A percentile compares a stretch with the other conserved stretches of the same genome.
phyloP scores from a whole-genome alignment of 2,329 filamentous ascomycete genomes.

The Colletotrichum zoysiae region DNA sequence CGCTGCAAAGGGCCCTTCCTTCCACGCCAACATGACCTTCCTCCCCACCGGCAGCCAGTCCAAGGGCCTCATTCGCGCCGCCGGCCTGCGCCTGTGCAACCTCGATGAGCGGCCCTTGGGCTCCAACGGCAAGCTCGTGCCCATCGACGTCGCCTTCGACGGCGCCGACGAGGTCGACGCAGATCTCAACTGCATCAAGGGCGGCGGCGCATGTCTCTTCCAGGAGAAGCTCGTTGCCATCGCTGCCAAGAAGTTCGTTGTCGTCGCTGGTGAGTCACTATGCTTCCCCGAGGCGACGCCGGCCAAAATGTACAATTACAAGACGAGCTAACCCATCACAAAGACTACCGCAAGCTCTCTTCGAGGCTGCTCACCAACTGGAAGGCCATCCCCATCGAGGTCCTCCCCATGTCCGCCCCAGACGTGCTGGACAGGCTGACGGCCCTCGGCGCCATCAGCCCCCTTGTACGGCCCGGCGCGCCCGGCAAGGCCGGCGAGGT shows the following conservation, averaged over 20 bases:
- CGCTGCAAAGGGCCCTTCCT: conserved; percentile 66
- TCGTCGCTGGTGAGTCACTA: conserved; percentile 76
- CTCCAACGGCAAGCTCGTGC: conserved; percentile 58
- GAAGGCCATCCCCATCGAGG: conserved; percentile 92
- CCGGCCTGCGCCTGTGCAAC: conserved; percentile 81
- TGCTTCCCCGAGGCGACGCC: neutral
- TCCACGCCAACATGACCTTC: conserved; percentile 79
- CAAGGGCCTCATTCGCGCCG: conserved; percentile 84
- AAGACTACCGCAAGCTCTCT: conserved; percentile 92
- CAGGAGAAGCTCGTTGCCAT: conserved; percentile 97
- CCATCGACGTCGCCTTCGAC: conserved; percentile 92
- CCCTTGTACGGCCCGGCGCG: conserved; percentile 78
- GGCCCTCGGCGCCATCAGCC: conserved; percentile 78
- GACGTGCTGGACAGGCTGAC: conserved; percentile 80
- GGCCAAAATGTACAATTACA: neutral
- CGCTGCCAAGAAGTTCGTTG: conserved; percentile 86
- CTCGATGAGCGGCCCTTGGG: conserved; percentile 79
- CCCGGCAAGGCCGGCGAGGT: conserved; percentile 86
- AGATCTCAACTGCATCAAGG: conserved; percentile 96
- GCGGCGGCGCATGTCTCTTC: conserved; percentile 95
- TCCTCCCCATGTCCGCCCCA: conserved; percentile 85
- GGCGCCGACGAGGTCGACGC: conserved; percentile 97
- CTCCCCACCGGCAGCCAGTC: conserved; percentile 94
- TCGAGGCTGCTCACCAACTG: conserved; percentile 79
- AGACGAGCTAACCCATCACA: neutral